Base-by-base conservation (phyloP, 805 yeast genomes). In the Myxozyma geophila region DNA sequence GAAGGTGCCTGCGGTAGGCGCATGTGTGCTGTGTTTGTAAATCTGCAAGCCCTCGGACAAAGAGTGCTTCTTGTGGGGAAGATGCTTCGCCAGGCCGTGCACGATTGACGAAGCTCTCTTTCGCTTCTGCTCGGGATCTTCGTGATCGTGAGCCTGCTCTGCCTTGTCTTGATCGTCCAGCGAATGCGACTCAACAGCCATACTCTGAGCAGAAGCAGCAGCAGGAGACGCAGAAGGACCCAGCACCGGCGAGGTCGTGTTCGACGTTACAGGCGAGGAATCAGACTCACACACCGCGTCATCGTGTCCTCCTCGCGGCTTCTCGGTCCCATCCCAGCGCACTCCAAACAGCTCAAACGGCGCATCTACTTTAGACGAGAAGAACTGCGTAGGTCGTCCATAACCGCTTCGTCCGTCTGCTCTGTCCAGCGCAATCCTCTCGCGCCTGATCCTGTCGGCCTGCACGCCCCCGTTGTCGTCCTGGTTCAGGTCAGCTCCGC, bases 281-380 rank as follows among this genome's bases (percentile, higher is more conserved):
- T 52, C 55, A 12, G 55, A 53, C n/a, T 53, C 57, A 12, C 57
- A 53, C 2, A 19, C 40, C 15, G 46, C 9, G 5, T 39, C 12
- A 28, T 28, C 7, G n/a, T 36, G 9, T 53, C 57, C n/a, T 23
- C 33, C n/a, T 7, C 49, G 39, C 23, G 4, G 23, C 17, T 17
- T 33, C 39, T 56, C 60, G 10, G 33, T 41, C 5, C 65, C 62
- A 33, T 53, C 54, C 65, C 65, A 60, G 17, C 43, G 36, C 10
- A 60, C 59, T 13, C 59, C 67, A 51, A 63, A 63, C 8, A 63
- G 37, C 46, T 63, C 67, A 40, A 63, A 63, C 49, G 67, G 67
- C 43, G 67, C 67, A 19, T 63, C 59, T 0, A 56, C 57, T 19
- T 21, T 17, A 19, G 67, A 63, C 12, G 63, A 49, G 43, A 33